Evolutionary conservation across 148 eudicot genomes (phyloP).

Genomic region (Hydrangea macrophylla): DNA sequence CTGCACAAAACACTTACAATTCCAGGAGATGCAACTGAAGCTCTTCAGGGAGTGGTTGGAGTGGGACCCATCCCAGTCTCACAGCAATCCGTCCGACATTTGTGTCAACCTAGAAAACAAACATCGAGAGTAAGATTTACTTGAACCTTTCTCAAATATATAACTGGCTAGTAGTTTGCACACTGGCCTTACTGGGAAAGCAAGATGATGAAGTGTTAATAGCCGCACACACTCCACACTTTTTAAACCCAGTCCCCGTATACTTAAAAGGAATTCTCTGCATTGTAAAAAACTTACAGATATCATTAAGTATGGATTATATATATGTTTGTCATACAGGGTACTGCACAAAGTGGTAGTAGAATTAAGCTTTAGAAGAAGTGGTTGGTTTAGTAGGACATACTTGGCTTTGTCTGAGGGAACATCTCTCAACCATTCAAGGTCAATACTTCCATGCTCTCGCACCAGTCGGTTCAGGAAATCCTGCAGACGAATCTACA

Average conservation of each 20-base stretch:
- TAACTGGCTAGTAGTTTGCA: not conserved
- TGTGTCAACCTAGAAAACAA: slow-evolving; percentile 45
- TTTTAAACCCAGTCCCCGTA: slow-evolving; percentile 55
- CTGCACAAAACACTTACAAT: slow-evolving; percentile 31
- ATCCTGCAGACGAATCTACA: slow-evolving; percentile 37
- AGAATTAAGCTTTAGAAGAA: not conserved
- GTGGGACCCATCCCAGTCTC: slow-evolving; percentile 64
- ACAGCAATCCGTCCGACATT: slow-evolving; percentile 60
- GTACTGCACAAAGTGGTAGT: not conserved
- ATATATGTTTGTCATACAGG: not conserved
- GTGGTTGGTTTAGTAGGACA: slow-evolving; percentile 6
- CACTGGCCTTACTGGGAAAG: slow-evolving; percentile 49
- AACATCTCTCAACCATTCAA: slow-evolving; percentile 59
- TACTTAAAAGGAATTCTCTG: slow-evolving; percentile 53
- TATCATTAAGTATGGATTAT: not conserved
- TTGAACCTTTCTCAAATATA: not conserved
- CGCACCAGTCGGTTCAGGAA: slow-evolving; percentile 49
- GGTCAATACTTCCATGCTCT: slow-evolving; percentile 53
- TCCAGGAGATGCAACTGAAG: slow-evolving; percentile 59
- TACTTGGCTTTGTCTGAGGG: slow-evolving; percentile 53
- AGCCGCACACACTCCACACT: slow-evolving; percentile 64
- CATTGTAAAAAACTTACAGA: slow-evolving; percentile 6
- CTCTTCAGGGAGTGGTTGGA: slow-evolving; percentile 56
- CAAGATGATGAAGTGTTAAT: slow-evolving; percentile 54
- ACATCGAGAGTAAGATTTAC: not conserved